Percentiles rank a stretch among this genome's conserved stretches.
These are phyloP conservation scores for Tuber umbilicatum DNA, from an alignment of 495 filamentous ascomycete species.

Conservation along the genomic window DNA sequence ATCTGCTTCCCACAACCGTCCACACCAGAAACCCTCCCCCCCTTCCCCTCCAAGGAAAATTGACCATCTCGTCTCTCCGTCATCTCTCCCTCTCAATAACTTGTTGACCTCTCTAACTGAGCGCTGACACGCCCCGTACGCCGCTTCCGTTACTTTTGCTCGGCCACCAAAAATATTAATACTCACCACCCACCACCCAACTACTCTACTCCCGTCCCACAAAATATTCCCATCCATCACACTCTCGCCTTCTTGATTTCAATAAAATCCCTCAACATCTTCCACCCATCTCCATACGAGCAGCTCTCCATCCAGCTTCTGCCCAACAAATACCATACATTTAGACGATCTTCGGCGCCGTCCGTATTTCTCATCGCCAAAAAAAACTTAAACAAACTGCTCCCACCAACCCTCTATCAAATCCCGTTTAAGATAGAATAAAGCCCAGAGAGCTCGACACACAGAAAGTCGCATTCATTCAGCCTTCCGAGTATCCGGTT, in stretches of 20 bases:
- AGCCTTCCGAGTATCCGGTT: background rate
- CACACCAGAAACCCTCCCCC: background rate
- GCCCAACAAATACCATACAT: slow-evolving; percentile 12
- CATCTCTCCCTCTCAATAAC: slow-evolving; percentile 24
- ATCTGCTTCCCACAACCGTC: background rate
- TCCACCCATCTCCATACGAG: background rate
- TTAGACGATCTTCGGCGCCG: slow-evolving; percentile 20
- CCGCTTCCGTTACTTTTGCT: background rate
- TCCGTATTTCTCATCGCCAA: slow-evolving; percentile 20
- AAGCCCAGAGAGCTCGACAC: background rate
- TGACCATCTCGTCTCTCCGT: slow-evolving; percentile 35
- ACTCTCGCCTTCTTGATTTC: slow-evolving; percentile 23
- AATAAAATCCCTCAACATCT: slow-evolving; percentile 37
- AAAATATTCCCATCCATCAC: slow-evolving; percentile 22
- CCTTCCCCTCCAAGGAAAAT: background rate
- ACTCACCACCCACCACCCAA: slow-evolving; percentile 28
- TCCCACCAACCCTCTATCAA: background rate
- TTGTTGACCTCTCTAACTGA: slow-evolving; percentile 13
- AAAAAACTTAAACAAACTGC: slow-evolving; percentile 10
- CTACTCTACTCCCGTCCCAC: slow-evolving; percentile 12
- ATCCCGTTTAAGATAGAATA: background rate
- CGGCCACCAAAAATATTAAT: slow-evolving; percentile 38
- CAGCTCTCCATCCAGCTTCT: slow-evolving; percentile 23
- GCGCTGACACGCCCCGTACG: slow-evolving; percentile 34
- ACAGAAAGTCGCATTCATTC: background rate